Evolutionary conservation across 331 rosid species (phyloP), one percentile per base, ranked within the genome.

Genomic region (Stylosanthes scabra): DNA sequence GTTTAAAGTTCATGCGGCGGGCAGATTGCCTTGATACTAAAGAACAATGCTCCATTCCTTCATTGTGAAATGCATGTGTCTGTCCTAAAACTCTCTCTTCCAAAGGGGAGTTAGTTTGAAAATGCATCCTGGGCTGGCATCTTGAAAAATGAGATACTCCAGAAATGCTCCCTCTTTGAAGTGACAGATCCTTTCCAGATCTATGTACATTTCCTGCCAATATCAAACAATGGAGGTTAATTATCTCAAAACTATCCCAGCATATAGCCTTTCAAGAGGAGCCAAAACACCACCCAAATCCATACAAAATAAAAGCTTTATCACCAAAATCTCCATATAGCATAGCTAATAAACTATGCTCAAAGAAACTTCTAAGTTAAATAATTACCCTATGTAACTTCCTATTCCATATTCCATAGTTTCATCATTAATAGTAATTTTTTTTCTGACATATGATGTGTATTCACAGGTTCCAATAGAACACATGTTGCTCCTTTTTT

Each of bases 171-270:
- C 73, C 75, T 82, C 75, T 82, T 13, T 40, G 80, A 67, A 47
- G 80, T 10, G 89, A 81, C 47, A 63, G n/a, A 50, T 78, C 81
- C 64, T 58, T 86, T 70, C 83, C 85, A 2, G 68, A 72, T 75
- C 67, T 69, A 68, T 78, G 74, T 3, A 58, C 83, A 80, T 74
- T 80, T 61, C 98, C 93, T 91, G 91, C 79, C 80, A 83, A 79
- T 16, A 71, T 37, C 61, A 79, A 20, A 79, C 64, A 74, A 77
- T 5, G 7, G 34, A 55, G 64, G 61, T 55, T 66, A 49, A 47
- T 12, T 1, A 20, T 29, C 25, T 56, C 74, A 9, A 5, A 46
- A 42, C 25, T 3, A 31, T 31, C 20, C 67, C 59, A 70, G 31
- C 25, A 25, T 46, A 56, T 15, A 47, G 11, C 12, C 50, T 61